These are phyloP conservation scores for Citrus cavaleriei DNA, from an alignment of 345 rosid species.

Conservation along the genomic window DNA sequence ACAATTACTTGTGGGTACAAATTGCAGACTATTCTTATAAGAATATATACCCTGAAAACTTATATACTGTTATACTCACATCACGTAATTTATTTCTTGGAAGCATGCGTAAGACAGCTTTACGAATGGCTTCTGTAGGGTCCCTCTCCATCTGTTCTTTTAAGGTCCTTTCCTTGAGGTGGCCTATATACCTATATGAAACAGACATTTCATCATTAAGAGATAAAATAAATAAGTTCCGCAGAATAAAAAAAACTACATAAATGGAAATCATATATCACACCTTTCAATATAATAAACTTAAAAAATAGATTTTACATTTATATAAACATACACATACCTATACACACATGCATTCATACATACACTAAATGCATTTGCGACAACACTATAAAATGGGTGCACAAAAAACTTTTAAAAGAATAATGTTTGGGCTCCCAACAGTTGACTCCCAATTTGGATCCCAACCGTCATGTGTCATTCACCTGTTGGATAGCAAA, in stretches of 20 bases:
- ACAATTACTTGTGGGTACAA: background rate
- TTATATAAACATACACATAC: background rate
- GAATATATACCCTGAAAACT: background rate
- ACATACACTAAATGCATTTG: background rate
- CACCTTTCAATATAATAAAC: background rate
- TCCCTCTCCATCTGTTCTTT: slow-evolving; percentile 94
- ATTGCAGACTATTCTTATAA: background rate
- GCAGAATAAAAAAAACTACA: background rate
- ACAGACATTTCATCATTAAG: slow-evolving; percentile 10
- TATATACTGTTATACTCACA: slow-evolving; percentile 42
- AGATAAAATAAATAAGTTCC: background rate
- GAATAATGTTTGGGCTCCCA: no score
- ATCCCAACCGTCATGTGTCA: no score
- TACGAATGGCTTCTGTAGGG: slow-evolving; percentile 96
- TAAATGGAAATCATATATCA: background rate
- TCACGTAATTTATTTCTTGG: slow-evolving; percentile 93
- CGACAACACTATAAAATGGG: background rate
- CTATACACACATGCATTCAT: background rate
- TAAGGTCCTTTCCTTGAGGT: slow-evolving; percentile 90
- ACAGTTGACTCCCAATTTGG: no score
- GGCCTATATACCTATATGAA: slow-evolving; percentile 66
- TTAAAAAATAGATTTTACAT: background rate
- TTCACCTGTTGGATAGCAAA: no score
- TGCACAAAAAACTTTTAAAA: background rate
- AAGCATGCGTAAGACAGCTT: slow-evolving; percentile 97